These are phyloP conservation scores for Nakazawaea wickerhamii DNA, from an alignment of 805 yeast genomes.

Conservation along the genomic window DNA sequence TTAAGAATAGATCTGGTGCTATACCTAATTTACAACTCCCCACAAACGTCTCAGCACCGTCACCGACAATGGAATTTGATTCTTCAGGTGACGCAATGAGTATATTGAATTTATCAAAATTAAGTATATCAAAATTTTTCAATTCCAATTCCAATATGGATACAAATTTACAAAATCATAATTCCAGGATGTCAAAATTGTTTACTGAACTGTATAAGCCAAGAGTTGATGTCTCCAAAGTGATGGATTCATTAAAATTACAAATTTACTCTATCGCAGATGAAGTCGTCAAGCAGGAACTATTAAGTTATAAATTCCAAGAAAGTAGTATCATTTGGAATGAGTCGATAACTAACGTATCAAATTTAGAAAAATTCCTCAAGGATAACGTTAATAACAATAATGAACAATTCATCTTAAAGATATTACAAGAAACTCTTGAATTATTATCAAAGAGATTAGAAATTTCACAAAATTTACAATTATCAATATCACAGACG, in stretches of 20 bases:
- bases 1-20: not conserved
- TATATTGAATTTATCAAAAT: constrained; percentile 1
- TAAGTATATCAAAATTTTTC: constrained; percentile 2
- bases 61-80: not conserved
- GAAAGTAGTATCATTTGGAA: constrained; percentile 21
- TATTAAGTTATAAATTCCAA: constrained; percentile 17
- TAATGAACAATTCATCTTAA: constrained; percentile 15
- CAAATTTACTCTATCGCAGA: constrained; percentile 24
- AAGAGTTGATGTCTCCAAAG: constrained; percentile 15
- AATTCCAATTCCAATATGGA: not conserved
- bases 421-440: constrained; percentile 15
- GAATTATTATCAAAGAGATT: constrained; percentile 10
- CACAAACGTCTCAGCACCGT: constrained; percentile 1
- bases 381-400: constrained; percentile 12
- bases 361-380: constrained; percentile 20
- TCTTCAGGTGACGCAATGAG: not conserved
- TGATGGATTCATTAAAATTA: constrained; percentile 19
- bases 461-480: constrained; percentile 11
- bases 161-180: not conserved
- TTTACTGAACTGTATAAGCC: not conserved
- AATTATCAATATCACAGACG: constrained; percentile 14
- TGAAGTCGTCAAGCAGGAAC: constrained; percentile 17
- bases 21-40: constrained; percentile 3
- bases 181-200: not conserved
- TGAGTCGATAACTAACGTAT: constrained; percentile 22